A percentile compares a stretch with the other conserved stretches of the same genome.
phyloP scores from a whole-genome alignment of 1,139 yeast genomes.

The Saccharomyces hybrid region DNA sequence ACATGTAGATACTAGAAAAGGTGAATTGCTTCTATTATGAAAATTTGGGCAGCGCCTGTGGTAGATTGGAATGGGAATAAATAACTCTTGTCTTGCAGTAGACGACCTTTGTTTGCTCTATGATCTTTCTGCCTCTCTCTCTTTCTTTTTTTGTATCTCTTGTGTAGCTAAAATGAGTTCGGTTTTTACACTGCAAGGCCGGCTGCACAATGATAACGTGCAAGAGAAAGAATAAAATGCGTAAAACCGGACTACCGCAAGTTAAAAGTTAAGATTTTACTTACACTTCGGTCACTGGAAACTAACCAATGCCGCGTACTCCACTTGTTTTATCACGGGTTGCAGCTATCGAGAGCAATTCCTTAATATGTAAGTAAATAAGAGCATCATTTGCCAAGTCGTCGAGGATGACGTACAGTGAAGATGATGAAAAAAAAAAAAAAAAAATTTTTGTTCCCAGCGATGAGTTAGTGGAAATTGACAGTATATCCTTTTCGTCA shows the following conservation, averaged over 20 bases:
- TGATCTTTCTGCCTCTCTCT: not conserved
- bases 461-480: not conserved
- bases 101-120: not conserved
- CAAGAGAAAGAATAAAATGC: not conserved
- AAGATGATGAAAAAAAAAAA: not conserved
- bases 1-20: conserved; percentile 3
- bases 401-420: not conserved
- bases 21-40: not conserved
- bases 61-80: not conserved
- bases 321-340: not conserved
- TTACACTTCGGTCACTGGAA: not conserved
- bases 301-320: not conserved
- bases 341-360: not conserved
- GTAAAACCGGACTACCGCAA: too few relatives aligned
- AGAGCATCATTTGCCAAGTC: not conserved
- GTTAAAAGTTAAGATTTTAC: not conserved
- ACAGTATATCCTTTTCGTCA: not conserved
- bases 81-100: not conserved
- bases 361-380: not conserved
- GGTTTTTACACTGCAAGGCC: not conserved
- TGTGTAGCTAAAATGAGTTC: not conserved
- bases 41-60: not conserved
- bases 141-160: not conserved
- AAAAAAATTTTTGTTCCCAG: not conserved
- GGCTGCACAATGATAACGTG: not conserved